Evolutionary conservation across 2,329 filamentous ascomycete species (phyloP).

Genomic region (Aspergillus sp.): DNA sequence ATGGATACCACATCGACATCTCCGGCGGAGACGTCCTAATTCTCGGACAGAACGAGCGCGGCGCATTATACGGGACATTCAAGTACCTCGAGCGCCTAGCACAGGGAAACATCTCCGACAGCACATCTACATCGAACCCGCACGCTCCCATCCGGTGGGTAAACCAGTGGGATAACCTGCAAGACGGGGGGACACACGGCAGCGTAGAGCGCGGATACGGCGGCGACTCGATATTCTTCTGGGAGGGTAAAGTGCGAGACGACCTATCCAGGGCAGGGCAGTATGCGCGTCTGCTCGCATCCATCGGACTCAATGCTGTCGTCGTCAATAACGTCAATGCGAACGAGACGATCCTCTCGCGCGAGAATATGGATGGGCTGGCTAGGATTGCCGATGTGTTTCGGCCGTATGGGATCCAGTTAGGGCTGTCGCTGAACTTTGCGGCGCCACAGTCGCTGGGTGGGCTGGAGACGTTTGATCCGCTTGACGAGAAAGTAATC

Average conservation of each 20-base stretch:
- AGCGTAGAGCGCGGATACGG: constrained; percentile 69
- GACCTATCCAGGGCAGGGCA: constrained; percentile 61
- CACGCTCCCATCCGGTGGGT: constrained; percentile 66
- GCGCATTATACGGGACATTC: constrained; percentile 68
- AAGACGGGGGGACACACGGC: constrained; percentile 37
- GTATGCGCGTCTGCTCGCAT: constrained; percentile 67
- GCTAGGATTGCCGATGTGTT: constrained; percentile 63
- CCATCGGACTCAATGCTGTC: constrained; percentile 65
- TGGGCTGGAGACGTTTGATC: constrained; percentile 63
- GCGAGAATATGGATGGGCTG: constrained; percentile 61
- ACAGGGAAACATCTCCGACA: constrained; percentile 55
- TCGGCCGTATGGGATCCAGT: constrained; percentile 65
- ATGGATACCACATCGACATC: constrained; percentile 61
- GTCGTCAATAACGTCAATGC: constrained; percentile 74
- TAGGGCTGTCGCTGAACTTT: constrained; percentile 69
- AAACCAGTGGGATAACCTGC: constrained; percentile 73
- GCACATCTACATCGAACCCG: constrained; percentile 55
- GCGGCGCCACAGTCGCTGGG: constrained; percentile 61
- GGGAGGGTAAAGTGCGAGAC: constrained; percentile 54
- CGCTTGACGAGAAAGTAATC: constrained; percentile 60
- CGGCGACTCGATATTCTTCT: constrained; percentile 68
- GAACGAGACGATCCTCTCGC: constrained; percentile 57
- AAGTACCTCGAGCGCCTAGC: constrained; percentile 67
- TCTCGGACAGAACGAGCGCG: constrained; percentile 65
- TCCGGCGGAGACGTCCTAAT: constrained; percentile 54